Base-by-base conservation (phyloP, 257 asterid genomes). In the Solanum pennellii region DNA sequence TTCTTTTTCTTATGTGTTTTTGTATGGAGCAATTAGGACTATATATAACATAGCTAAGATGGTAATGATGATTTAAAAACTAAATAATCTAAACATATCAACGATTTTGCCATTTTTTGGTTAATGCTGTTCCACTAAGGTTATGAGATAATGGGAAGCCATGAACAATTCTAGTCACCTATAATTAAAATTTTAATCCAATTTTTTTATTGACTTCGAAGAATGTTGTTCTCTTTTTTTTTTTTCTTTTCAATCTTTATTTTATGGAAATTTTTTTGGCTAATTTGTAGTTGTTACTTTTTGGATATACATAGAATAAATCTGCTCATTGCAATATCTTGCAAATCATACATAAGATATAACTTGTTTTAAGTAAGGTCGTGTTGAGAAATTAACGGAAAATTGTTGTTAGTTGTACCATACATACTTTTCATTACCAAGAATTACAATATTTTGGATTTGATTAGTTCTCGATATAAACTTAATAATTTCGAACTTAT, bases 251-350 rank as follows among this genome's bases (percentile, higher is more conserved):
- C 39, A 5, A 0, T 7, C 8, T 7, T 7, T 18, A 20, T 20
- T 3, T 20, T 59, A 3, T 60, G 3, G 6, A 4, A 20, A 21
- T 3, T 60, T 21, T 18, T 0, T 2, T 0, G 14, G 2, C 7
- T 14, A 47, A 47, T 14, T 5, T 7, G 2, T 14, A 14, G 59
- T 3, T 14, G 18, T 7, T 47, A 47, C 2, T 47, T 2, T 47
- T 47, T 2, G 59, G 7, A 0, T 47, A 6, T 2, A 41, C 2
- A 41, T 10, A 3, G 5, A 7, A 13, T 56, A 60, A 60, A 60
- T 60, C 0, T 0, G 5, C 0, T 21, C 0, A 7, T 1, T 59
- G 0, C 1, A 21, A 59, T 59, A 20, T 20, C 66, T 59, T 59
- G 25, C 2, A 59, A 59, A 59, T 59, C 66, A 59, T 59, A 20